These are phyloP conservation scores for Selenicereus undatus DNA, from an alignment of 148 eudicot genomes.

Conservation along the genomic window DNA sequence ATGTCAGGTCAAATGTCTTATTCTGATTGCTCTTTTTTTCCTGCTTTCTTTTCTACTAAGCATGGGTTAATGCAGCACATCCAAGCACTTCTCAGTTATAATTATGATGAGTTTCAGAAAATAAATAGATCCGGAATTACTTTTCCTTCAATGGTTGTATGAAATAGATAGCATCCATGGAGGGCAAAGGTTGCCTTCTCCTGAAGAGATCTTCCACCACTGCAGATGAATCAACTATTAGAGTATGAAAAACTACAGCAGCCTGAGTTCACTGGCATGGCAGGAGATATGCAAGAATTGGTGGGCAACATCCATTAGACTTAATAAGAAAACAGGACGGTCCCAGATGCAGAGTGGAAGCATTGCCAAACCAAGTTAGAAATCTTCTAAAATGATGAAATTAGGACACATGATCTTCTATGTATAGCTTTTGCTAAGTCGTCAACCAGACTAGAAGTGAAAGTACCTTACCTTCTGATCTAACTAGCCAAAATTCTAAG, in stretches of 20 bases:
- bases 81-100: neutral
- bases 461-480: neutral
- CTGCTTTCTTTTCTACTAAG: neutral
- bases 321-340: neutral
- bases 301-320: neutral
- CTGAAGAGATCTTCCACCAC: constrained; percentile 99
- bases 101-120: neutral
- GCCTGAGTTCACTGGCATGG: neutral
- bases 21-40: neutral
- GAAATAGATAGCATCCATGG: constrained; percentile 93
- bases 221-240: constrained; percentile 30
- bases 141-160: constrained; percentile 95
- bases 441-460: neutral
- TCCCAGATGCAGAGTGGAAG: neutral
- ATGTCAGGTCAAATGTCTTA: neutral
- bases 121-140: constrained; percentile 33
- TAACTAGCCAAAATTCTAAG: neutral
- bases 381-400: neutral
- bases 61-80: neutral
- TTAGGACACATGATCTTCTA: too few species aligned
- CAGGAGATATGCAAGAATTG: neutral
- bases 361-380: neutral
- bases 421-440: too few species aligned
- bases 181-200: constrained; percentile 94
- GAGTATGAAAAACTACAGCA: neutral